Base-by-base conservation (phyloP, 345 rosid species). In the Eucalyptus erythrocorys region DNA sequence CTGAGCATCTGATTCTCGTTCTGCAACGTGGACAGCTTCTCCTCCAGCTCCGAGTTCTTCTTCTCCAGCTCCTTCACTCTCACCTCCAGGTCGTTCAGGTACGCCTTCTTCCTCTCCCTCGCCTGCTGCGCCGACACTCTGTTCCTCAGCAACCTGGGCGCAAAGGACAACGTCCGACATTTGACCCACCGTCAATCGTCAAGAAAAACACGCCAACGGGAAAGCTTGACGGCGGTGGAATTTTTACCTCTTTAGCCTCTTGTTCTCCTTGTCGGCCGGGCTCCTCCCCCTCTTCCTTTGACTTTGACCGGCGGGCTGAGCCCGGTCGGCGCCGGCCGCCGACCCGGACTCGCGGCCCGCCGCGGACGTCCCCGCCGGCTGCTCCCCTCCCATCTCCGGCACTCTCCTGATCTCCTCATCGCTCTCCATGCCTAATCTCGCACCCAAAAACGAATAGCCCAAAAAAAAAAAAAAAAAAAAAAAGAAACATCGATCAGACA, bases 61-160 rank as follows among this genome's bases (percentile, higher is more conserved):
- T 91, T 95, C 94, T 96, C 99, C 94, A 97, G 93, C 88, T 96
- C 97, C 95, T 92, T 93, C 86, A 95, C 98, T 94, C 94, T 96
- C 13, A 87, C 88, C 90, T 98, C 99, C 94, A 98, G 90, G 34
- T 95, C 99, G 86, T 13, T 92, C 95, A 98, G 89, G 94, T 98
- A 97, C 9, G 95, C 99, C 85, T 98, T 98, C 89, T 98, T 98
- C 94, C 99, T 95, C 90, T 98, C 99, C 92, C 99, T 96, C 61
- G 99, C 99, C 92, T 98, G 99, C 90, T 98, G 99, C 5, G 99
- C 99, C 48, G 99, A 98, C 37, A 98, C 99, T 95, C 99, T 95
- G 91, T 98, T 98, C 93, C 99, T 96, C 96, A 98, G 88, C 95
- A 98, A 94, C 97, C 99, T 98, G 22, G 50, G 27, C 85, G 15